Percentiles rank a stretch among this genome's conserved stretches.
These are phyloP conservation scores for Psilocybe sp. DNA, from an alignment of 768 basidiomycete genomes.

Conservation along the genomic window DNA sequence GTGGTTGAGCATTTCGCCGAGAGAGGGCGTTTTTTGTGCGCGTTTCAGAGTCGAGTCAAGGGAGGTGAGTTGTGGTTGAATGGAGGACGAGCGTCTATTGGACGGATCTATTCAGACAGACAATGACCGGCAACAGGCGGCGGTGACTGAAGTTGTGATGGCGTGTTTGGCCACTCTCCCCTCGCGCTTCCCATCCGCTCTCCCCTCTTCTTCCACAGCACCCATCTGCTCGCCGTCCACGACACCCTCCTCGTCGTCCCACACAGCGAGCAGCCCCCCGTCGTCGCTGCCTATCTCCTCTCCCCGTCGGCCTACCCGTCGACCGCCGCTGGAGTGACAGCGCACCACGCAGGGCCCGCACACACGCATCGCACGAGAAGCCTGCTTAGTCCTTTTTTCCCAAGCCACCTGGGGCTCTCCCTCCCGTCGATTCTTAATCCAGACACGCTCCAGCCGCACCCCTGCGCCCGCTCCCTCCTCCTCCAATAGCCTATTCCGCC, in stretches of 20 bases:
- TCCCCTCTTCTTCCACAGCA: conserved; percentile 17
- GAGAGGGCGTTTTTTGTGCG: too few relatives aligned
- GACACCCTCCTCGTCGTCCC: neutral
- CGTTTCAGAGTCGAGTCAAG: too few relatives aligned
- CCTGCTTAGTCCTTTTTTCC: conserved; percentile 8
- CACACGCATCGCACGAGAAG: conserved; percentile 9
- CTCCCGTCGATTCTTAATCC: conserved; percentile 6
- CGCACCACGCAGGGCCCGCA: neutral
- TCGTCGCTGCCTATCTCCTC: neutral
- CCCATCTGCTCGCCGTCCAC: neutral
- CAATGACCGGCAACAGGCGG: conserved; percentile 2
- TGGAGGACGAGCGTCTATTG: too few relatives aligned
- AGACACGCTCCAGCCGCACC: conserved; percentile 7
- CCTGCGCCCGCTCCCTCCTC: neutral
- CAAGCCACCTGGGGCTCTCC: conserved; percentile 5
- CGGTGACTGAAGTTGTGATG: conserved; percentile 12
- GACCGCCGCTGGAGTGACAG: conserved; percentile 2
- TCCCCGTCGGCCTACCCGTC: neutral
- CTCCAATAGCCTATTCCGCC: conserved; percentile 7
- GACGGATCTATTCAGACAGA: neutral
- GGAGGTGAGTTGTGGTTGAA: too few relatives aligned
- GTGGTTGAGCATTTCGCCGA: too few relatives aligned
- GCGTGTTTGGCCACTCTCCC: conserved; percentile 20
- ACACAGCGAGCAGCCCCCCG: neutral
- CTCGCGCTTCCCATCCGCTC: conserved; percentile 24